Conservation (phyloP, 2,329 filamentous ascomycete genomes). For the Ophiocordyceps camponoti-rufipedis region DNA sequence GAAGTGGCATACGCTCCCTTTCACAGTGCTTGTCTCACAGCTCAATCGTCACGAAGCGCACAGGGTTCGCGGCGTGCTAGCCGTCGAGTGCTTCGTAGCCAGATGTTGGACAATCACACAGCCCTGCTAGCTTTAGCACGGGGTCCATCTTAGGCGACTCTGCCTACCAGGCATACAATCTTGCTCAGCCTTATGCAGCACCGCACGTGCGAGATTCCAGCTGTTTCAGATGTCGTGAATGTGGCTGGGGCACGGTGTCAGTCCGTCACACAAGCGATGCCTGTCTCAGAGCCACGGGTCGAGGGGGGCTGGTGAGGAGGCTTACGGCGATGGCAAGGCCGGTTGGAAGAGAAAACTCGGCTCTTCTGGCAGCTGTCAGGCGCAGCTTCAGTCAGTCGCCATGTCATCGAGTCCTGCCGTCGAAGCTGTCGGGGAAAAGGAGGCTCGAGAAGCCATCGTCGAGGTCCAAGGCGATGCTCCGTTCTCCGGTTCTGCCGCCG, state of each 20-base stretch:
- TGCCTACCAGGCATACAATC: too few relatives aligned
- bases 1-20: too few relatives aligned
- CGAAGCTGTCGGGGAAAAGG: conserved; percentile 3
- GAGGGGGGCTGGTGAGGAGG: neutral
- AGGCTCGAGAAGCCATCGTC: conserved; percentile 6
- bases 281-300: neutral
- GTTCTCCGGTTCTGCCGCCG: conserved; percentile 11
- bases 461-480: conserved; percentile 11
- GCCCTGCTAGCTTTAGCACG: too few relatives aligned
- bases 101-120: too few relatives aligned
- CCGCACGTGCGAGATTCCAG: too few relatives aligned
- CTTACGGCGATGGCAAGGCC: neutral
- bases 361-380: neutral
- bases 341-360: neutral
- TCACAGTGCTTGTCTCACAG: too few relatives aligned
- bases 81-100: too few relatives aligned
- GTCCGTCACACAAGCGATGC: neutral
- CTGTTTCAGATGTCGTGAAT: too few relatives aligned
- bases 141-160: too few relatives aligned
- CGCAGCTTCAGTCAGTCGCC: neutral
- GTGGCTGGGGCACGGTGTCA: neutral
- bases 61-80: too few relatives aligned
- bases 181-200: too few relatives aligned
- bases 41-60: too few relatives aligned
- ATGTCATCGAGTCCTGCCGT: neutral